Evolutionary conservation across 2,329 filamentous ascomycete genomes (phyloP), one percentile per base, ranked within the genome.

Genomic region (Pseudogymnoascus sp.): DNA sequence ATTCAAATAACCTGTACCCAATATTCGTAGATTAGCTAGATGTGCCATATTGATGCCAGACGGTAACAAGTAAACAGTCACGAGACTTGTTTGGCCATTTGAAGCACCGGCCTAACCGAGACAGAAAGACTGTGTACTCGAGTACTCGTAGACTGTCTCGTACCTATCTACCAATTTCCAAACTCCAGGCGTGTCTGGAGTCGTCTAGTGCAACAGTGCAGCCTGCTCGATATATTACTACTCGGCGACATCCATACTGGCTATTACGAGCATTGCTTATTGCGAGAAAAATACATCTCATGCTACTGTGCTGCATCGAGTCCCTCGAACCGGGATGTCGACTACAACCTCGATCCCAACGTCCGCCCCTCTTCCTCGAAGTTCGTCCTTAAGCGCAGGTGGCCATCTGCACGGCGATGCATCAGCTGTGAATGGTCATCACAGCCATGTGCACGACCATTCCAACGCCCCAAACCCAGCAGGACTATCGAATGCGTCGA

Each of bases 401-500:
- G 68, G 66, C 59, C 67, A 70, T 58, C 54, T 63, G 33, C 68
- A 71, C 58, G 58, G 62, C 35, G 70, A 73, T 25, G 63, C 67
- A 36, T 59, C 67, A 20, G 69, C 68, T 47, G 65, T 68, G 41
- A 72, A 72, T 65, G 71, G 71, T 39, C 60, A 61, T 28, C 76
- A 62, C 69, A 72, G 64, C 70, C 77, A 72, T 72, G 75, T 71
- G 67, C 74, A 70, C 65, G 73, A 76, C 73, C 63, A 72, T 61
- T 67, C 74, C 16, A 71, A 71, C 22, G 71, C 77, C 66, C 78
- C 79, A 62, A 74, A 78, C 38, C 71, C 76, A 63, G 72, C 76
- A 69, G 76, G 81, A 50, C 76, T 81, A 35, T 74, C 82, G 54
- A 75, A 77, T 57, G 76, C 83, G 61, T 77, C 78, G 61, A 94